phyloP scores from a whole-genome alignment of 176 grass and related monocot species.

The Chrysopogon serrulatus region DNA sequence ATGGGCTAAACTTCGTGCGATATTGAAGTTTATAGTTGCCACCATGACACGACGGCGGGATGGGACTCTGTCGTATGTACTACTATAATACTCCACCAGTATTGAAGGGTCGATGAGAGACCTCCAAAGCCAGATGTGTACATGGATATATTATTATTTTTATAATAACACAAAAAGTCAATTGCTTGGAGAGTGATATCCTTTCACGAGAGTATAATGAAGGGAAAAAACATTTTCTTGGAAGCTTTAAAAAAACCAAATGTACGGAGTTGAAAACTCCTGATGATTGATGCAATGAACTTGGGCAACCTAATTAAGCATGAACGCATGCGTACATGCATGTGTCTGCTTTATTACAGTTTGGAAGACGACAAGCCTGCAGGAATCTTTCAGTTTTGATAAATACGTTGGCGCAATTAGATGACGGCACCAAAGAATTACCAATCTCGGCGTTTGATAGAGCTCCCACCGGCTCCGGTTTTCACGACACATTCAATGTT shows the following conservation, averaged over 20 bases:
- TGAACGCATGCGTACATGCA: no score
- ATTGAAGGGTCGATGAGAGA: not conserved
- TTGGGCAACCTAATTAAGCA: not conserved
- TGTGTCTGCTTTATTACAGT: not conserved
- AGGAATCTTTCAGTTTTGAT: no score
- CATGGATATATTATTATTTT: not conserved
- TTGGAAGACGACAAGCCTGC: not conserved
- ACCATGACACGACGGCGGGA: not conserved
- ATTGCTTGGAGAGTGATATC: not conserved
- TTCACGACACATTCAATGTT: no score
- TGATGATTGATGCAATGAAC: not conserved
- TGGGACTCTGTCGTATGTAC: not conserved
- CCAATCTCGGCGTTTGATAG: no score
- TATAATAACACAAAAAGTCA: conserved; percentile 6
- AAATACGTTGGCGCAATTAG: not conserved
- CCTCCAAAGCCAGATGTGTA: not conserved
- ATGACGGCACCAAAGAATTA: not conserved
- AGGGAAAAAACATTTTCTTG: not conserved
- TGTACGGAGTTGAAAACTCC: no score
- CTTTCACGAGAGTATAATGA: not conserved
- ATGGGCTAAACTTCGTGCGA: not conserved
- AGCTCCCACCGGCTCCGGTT: no score
- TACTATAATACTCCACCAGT: fast-evolving
- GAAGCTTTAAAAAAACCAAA: not conserved
- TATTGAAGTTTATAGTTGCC: not conserved